Conservation (phyloP, 768 basidiomycete genomes). For the Lenzites betulinus region DNA sequence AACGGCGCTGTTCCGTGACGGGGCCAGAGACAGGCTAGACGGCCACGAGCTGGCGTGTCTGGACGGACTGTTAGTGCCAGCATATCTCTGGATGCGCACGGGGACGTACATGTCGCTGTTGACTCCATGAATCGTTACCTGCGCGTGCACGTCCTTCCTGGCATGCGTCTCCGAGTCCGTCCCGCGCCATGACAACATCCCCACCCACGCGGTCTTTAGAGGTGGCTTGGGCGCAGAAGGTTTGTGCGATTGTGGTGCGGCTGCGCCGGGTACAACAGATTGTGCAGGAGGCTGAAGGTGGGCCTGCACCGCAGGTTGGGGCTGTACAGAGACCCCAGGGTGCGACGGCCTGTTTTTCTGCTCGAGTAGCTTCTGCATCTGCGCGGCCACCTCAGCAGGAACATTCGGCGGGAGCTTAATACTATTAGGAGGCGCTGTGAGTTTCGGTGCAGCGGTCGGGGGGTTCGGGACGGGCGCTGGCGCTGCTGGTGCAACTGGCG, state of each 20-base stretch:
- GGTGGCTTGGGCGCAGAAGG: neutral
- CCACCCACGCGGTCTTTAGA: constrained; percentile 44
- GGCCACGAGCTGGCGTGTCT: constrained; percentile 63
- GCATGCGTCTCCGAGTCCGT: constrained; percentile 34
- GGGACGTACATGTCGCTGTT: constrained; percentile 38
- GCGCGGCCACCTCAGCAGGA: constrained; percentile 32
- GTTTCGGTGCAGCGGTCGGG: neutral
- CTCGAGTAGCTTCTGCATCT: constrained; percentile 53
- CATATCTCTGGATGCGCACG: neutral
- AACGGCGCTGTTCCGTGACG: constrained; percentile 45
- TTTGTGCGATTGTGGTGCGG: neutral
- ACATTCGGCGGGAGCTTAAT: constrained; percentile 13
- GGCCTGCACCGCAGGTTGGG: neutral
- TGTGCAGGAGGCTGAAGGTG: no score
- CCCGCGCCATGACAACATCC: constrained; percentile 49
- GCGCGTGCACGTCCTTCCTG: constrained; percentile 47
- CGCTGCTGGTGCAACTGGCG: neutral
- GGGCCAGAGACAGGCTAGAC: constrained; percentile 39
- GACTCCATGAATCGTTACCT: constrained; percentile 35
- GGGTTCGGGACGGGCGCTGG: neutral
- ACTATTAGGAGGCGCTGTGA: neutral
- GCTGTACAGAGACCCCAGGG: neutral
- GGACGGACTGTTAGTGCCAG: neutral
- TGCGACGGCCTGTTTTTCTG: constrained; percentile 40
- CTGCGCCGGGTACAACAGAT: no score